Evolutionary conservation across 2,329 filamentous ascomycete species (phyloP), one percentile per base, ranked within the genome.

Genomic region (Cadophora gregata): DNA sequence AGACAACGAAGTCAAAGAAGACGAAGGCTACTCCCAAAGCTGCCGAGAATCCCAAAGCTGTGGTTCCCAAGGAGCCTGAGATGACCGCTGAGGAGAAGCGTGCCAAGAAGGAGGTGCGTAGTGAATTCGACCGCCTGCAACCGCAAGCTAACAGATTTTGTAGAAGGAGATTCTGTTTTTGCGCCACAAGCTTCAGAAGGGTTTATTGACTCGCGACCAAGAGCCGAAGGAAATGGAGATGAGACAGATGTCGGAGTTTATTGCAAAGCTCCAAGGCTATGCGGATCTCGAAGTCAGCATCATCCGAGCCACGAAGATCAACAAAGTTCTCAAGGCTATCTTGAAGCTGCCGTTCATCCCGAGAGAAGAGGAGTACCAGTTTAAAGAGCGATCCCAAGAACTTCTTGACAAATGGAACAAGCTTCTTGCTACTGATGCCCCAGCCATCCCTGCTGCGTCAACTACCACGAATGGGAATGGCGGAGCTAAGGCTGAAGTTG

Each of bases 311-410:
- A 99, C 96, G 69, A 99, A 98, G 85, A 97, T 99, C 80, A 95
- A 98, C 87, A 99, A 99, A 82, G 95, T 99, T 12, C 85, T 99
- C 65, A 97, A 96, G 82, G 93, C 91, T 4, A 96, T 99, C 72
- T 83, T 97, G 75, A 97, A 97, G 82, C 84, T 99, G 9, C 51
- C 51, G 38, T 85, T 85, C 3, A 97, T 99, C 72, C 94, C 94
- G 5, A 90, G 90, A 68, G 96, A 99, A 71, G 92, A 94, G 42
- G 92, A 97, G 72, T 96, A 90, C 79, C 82, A 91, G 64, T 97
- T 99, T 86, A 96, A 96, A 82, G 83, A 89, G 71, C 90, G 96
- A 61, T 94, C 93, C 42, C 86, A 91, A 71, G 84, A 86, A 6
- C 84, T 99, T 58, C 83, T 98, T n/a, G 88, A 90, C 71, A 91